Percentiles rank a stretch among this genome's conserved stretches.
Conservation (phyloP, 2,329 filamentous ascomycete species). For the Aspergillus transmontanensis region DNA sequence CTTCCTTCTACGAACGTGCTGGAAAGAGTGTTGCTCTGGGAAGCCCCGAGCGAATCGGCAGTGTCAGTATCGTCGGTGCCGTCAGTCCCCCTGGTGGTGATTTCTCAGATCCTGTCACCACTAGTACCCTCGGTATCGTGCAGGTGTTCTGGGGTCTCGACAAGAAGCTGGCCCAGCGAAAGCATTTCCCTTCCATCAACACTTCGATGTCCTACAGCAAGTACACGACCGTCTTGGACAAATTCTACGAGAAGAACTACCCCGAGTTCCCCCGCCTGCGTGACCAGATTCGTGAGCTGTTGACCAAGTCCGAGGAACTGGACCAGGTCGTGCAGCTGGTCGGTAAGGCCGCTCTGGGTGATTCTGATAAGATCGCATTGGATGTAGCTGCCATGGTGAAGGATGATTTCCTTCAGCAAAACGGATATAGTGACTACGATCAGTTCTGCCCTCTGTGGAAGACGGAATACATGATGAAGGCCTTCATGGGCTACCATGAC, state of each 20-base stretch:
- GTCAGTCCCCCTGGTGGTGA: conserved; percentile 98
- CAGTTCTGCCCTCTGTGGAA: conserved; percentile 99
- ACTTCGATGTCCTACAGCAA: conserved; percentile 94
- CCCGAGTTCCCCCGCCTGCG: conserved; percentile 92
- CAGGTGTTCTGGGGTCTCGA: conserved; percentile 99
- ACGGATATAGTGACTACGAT: conserved; percentile 98
- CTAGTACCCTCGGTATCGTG: conserved; percentile 90
- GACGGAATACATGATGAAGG: conserved; percentile 99
- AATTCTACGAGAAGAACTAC: conserved; percentile 90
- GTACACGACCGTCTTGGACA: conserved; percentile 85
- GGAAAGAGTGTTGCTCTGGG: conserved; percentile 84
- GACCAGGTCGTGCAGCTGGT: conserved; percentile 99
- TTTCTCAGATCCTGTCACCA: conserved; percentile 97
- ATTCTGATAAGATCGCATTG: conserved; percentile 96
- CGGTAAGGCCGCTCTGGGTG: conserved; percentile 93
- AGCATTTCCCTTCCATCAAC: conserved; percentile 99
- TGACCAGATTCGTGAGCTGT: conserved; percentile 88
- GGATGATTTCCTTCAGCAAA: conserved; percentile 98
- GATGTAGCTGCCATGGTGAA: conserved; percentile 91
- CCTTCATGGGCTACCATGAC: conserved; percentile 97
- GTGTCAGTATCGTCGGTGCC: conserved; percentile 95
- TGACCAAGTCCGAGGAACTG: conserved; percentile 93
- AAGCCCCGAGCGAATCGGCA: conserved; percentile 83
- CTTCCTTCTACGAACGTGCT: conserved; percentile 98
- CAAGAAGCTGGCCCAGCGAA: conserved; percentile 98